Percentiles rank a stretch among this genome's conserved stretches.
Evolutionary conservation across 2,329 filamentous ascomycete species (phyloP).

Genomic region (Amauroascus niger): DNA sequence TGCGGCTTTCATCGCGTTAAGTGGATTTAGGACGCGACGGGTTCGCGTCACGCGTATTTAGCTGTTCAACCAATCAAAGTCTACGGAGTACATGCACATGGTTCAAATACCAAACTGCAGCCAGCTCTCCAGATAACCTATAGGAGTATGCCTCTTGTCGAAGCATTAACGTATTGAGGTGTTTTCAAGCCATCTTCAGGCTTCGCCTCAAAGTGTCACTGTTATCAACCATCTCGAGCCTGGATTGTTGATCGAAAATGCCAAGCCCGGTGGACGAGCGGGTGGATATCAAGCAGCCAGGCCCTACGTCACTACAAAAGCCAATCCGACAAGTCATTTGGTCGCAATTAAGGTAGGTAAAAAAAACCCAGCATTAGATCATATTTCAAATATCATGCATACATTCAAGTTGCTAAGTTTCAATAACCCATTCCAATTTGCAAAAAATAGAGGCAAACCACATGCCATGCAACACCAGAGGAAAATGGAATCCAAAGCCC

Average conservation of each 20-base stretch:
- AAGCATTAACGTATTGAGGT: too few relatives aligned
- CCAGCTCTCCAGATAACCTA: too few relatives aligned
- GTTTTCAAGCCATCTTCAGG: too few relatives aligned
- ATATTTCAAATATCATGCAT: not conserved
- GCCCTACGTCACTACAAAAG: not conserved
- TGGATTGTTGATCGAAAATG: too few relatives aligned
- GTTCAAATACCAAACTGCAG: too few relatives aligned
- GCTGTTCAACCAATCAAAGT: not conserved
- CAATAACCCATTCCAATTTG: slow-evolving; percentile 3
- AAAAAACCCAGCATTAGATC: not conserved
- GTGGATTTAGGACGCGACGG: not conserved
- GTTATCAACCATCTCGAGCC: too few relatives aligned
- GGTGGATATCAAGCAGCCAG: too few relatives aligned
- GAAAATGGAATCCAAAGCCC: not conserved
- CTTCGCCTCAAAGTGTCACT: not conserved
- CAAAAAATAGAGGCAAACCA: not conserved
- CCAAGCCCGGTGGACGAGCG: too few relatives aligned
- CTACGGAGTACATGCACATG: too few relatives aligned
- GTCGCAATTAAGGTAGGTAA: not conserved
- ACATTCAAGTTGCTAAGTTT: not conserved
- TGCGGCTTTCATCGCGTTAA: not conserved
- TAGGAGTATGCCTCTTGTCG: too few relatives aligned
- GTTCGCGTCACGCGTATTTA: slow-evolving; percentile 7
- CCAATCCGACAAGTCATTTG: too few relatives aligned
- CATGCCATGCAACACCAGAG: not conserved